Conservation (phyloP, 129 eudicot genomes). For the Centella asiatica region DNA sequence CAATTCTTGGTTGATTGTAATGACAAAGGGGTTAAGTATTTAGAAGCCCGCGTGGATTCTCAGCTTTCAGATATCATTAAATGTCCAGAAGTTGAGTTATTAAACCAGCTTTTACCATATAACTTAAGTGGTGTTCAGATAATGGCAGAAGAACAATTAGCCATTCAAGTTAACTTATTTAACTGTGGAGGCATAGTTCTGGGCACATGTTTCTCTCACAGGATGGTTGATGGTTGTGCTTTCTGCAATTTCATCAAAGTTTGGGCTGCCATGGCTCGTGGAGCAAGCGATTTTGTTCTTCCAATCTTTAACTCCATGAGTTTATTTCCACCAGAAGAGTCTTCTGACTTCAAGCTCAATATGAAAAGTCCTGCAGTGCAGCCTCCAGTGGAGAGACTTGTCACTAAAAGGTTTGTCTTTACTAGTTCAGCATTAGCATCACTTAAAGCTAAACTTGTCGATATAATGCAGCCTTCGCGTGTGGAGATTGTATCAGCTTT, state of each 20-base stretch:
- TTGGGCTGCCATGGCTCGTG: slow-evolving; percentile 25
- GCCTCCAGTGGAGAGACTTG: slow-evolving; percentile 15
- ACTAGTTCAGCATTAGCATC: slow-evolving; percentile 25
- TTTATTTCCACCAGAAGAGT: slow-evolving; percentile 27
- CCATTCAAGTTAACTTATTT: slow-evolving; percentile 36
- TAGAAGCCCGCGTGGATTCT: slow-evolving; percentile 21
- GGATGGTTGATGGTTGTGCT: slow-evolving; percentile 30
- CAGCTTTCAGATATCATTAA: slow-evolving; percentile 13
- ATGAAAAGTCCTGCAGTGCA: slow-evolving; percentile 7
- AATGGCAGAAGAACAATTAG: slow-evolving; percentile 33
- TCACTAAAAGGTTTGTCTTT: slow-evolving; percentile 32
- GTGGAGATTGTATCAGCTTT: slow-evolving; percentile 39
- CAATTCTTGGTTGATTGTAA: slow-evolving; percentile 23
- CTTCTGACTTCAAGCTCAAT: slow-evolving; percentile 5
- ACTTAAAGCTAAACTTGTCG: slow-evolving; percentile 12
- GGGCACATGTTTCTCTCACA: slow-evolving; percentile 31
- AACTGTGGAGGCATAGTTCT: slow-evolving; percentile 38
- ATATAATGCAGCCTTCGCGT: slow-evolving; percentile 23
- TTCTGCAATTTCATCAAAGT: slow-evolving; percentile 19
- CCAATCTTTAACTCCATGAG: slow-evolving; percentile 26
- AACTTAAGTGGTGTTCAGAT: slow-evolving; percentile 4
- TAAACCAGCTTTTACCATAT: slow-evolving; percentile 22
- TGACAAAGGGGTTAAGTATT: slow-evolving; percentile 30
- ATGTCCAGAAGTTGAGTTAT: slow-evolving; percentile 14
- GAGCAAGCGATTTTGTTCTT: background rate